Base-by-base conservation (phyloP, 2,329 filamentous ascomycete species). In the Paraphoma sp. region DNA sequence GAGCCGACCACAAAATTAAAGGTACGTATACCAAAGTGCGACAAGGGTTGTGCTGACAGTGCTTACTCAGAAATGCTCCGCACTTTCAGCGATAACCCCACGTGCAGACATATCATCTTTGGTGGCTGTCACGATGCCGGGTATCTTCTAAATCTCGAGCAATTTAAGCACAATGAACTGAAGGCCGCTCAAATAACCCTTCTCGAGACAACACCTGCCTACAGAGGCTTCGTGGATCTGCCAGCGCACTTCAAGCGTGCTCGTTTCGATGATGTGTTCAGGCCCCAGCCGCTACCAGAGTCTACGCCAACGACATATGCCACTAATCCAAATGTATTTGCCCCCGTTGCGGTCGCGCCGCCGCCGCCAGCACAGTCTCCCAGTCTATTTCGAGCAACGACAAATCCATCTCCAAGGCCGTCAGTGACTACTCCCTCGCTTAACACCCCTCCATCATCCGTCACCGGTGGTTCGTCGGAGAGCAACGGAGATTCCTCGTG, bases 61-160 rank as follows among this genome's bases (percentile, higher is more conserved):
- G 9, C 1, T 7, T 11, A 1, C 29, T 16, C 62, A 72, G 80
- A 82, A 72, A 81, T 78, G 62, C 73, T 82, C 48, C 75, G 79
- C 44, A 74, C 80, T 2, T 81, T 80, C 68, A 70, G 80, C 57
- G 73, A 76, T 42, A 81, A 80, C 53, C 69, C 76, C 14, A 80
- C 81, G 41, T 81, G 79, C 68, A 79, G 77, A 55, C 78, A 80
- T 54, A 78, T 82, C 63, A 75, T 81, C 60, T 82, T 82, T 57
- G 80, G 78, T 17, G 80, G 79, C 7, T 80, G 78, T 57, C 78
- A 80, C 53, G 80, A 82, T 64, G 77, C 78, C 43, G 80, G 80
- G 31, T 81, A 79, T 56, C 72, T 82, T 31, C 71, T 78, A 18
- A 78, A 78, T 28, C 73, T 82, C 47, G 79, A 81, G 48, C 73